A percentile compares a stretch with the other conserved stretches of the same genome.
phyloP scores from a whole-genome alignment of 2,329 filamentous ascomycete genomes.

The Trichophyton simii region DNA sequence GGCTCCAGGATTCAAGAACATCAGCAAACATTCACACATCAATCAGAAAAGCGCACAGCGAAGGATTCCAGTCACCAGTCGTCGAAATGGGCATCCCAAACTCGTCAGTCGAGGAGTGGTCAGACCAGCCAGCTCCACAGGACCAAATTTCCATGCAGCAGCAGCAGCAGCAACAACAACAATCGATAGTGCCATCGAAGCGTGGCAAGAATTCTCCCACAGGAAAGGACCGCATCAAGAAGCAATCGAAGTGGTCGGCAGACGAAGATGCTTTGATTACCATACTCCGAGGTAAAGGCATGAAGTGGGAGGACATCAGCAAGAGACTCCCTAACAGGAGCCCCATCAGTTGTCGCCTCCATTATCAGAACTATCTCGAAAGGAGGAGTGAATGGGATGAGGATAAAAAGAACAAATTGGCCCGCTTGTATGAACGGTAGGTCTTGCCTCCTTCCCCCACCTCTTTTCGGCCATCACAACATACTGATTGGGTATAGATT shows the following conservation, averaged over 20 bases:
- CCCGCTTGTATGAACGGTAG: slow-evolving; percentile 87
- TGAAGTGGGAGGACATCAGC: slow-evolving; percentile 99
- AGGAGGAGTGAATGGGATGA: slow-evolving; percentile 91
- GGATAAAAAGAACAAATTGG: slow-evolving; percentile 93
- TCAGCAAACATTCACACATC: not conserved
- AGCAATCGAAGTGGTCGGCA: slow-evolving; percentile 91
- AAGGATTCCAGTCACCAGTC: not conserved
- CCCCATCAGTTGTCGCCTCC: slow-evolving; percentile 83
- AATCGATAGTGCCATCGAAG: not conserved
- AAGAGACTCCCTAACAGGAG: slow-evolving; percentile 81
- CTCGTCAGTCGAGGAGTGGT: slow-evolving; percentile 1
- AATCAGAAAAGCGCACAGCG: not conserved
- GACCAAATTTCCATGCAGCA: slow-evolving; percentile 1
- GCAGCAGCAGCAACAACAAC: not conserved
- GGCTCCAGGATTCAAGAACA: not conserved
- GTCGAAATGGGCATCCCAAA: slow-evolving; percentile 4
- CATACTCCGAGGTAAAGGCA: slow-evolving; percentile 73
- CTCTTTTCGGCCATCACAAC: not conserved
- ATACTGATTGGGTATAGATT: slow-evolving; percentile 47
- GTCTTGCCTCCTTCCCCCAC: not conserved
- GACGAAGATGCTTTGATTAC: slow-evolving; percentile 93
- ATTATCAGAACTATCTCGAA: slow-evolving; percentile 96
- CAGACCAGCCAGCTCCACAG: slow-evolving; percentile 4
- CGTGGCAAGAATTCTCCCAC: not conserved
- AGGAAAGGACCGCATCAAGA: slow-evolving; percentile 41